Conservation (phyloP, 176 grass and related monocot species). For the Cenchrus americanus region DNA sequence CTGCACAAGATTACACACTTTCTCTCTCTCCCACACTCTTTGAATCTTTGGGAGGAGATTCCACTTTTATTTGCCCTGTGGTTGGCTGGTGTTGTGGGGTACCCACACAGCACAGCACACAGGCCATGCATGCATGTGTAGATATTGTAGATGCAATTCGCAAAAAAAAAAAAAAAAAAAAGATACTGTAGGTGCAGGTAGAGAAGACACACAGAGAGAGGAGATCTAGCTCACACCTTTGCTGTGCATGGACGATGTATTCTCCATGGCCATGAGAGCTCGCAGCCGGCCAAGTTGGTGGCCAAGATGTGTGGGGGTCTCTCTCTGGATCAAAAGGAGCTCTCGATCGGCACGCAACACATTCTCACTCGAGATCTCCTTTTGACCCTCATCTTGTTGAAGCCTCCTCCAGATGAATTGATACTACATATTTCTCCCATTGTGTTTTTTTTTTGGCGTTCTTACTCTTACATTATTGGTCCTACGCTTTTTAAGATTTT, state of each 20-base stretch:
- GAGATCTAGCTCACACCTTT: neutral
- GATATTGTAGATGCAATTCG: no score
- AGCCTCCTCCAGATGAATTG: neutral
- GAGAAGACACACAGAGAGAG: neutral
- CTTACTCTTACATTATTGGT: neutral
- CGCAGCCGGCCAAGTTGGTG: conserved; percentile 12
- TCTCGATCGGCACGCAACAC: neutral
- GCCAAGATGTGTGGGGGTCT: conserved; percentile 4
- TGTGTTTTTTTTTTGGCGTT: neutral
- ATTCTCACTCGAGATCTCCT: neutral
- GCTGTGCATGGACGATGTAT: neutral
- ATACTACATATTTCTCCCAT: no score
- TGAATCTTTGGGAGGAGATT: conserved; percentile 41
- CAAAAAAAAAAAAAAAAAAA: no score
- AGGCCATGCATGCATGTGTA: neutral
- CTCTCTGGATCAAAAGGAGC: conserved; percentile 30
- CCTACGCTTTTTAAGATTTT: no score
- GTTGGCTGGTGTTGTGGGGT: neutral
- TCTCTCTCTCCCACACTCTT: neutral
- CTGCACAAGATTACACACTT: no score
- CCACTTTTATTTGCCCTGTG: conserved; percentile 41
- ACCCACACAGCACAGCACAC: conserved; percentile 7
- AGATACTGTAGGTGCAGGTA: neutral
- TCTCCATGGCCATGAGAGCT: conserved; percentile 25
- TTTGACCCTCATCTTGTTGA: neutral